These are phyloP conservation scores for Choiromyces venosus DNA, from an alignment of 495 filamentous ascomycete species.

Conservation along the genomic window DNA sequence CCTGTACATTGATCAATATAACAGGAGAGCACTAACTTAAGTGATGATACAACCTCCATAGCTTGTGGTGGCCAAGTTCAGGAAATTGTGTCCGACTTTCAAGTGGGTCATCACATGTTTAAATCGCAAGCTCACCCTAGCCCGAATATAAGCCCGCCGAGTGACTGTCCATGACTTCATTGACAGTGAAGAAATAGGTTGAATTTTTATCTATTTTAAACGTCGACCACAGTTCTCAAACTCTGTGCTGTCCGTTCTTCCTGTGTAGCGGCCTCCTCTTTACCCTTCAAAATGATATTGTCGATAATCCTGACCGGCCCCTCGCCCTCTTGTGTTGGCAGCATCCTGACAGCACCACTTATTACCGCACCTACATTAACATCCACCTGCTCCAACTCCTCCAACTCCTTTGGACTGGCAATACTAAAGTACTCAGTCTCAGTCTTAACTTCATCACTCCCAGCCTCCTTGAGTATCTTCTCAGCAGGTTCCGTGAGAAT, in stretches of 20 bases:
- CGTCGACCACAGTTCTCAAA: neutral
- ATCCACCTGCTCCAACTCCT: conserved; percentile 66
- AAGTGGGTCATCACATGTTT: neutral
- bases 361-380: conserved; percentile 67
- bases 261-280: neutral
- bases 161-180: neutral
- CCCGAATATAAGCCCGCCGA: neutral
- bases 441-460: conserved; percentile 55
- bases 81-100: neutral
- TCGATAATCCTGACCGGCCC: conserved; percentile 85
- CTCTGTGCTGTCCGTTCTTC: neutral
- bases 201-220: neutral
- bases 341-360: conserved; percentile 85
- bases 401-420: conserved; percentile 71
- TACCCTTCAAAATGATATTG: conserved; percentile 71
- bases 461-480: conserved; percentile 25
- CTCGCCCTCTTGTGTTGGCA: conserved; percentile 71
- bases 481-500: conserved; percentile 4
- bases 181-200: neutral
- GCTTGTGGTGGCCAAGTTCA: neutral
- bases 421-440: conserved; percentile 89
- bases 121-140: neutral
- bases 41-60: no score
- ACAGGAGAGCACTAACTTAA: neutral
- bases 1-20: neutral